Base-by-base conservation (phyloP, 169 alveolate genomes). In the Cryptosporidium bovis region DNA sequence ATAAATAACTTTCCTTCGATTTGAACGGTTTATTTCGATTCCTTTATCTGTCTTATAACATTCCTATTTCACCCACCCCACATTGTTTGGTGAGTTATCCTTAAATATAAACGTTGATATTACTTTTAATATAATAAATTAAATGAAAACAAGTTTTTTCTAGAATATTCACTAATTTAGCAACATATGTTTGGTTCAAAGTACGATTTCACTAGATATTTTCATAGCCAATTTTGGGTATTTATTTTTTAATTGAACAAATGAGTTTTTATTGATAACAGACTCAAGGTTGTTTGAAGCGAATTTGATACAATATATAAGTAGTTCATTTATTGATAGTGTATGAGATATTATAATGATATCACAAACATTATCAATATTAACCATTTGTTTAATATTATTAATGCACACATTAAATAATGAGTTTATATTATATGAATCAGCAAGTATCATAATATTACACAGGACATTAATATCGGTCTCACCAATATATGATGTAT, bases 401-500 rank as follows among this genome's bases (percentile, higher is more conserved):
- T 62, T 77, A 18, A 27, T 50, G 51, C 87, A 77, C 20, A 77
- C 4, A 24, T 56, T 60, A 15, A 71, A 77, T 12, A 77, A 53
- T 20, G 87, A 53, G 3, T 65, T 56, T 20, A 77, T 5, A 60
- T 77, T 62, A 44, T 77, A 77, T 7, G 64, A 60, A 48, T 77
- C 87, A 20, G 87, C 77, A 12, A 77, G 31, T 12, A 60, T 58
- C 62, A 77, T 46, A 15, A 77, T 62, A 40, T 77, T 77, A 40
- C 87, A 77, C 24, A 77, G 36, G 4, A 56, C 50, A 33, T 60
- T 60, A 40, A 77, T 46, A 27, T 77, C 87, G 7, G 71, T 77
- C 27, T 77, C 87, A 40, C 56, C 87, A 46, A 77, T 20, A 51
- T 58, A 77, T 1, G 87, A 77, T 1, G 87, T 77, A 40, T 77